These are phyloP conservation scores for Fonsecaea monophora DNA, from an alignment of 2,329 filamentous ascomycete genomes.

Conservation along the genomic window DNA sequence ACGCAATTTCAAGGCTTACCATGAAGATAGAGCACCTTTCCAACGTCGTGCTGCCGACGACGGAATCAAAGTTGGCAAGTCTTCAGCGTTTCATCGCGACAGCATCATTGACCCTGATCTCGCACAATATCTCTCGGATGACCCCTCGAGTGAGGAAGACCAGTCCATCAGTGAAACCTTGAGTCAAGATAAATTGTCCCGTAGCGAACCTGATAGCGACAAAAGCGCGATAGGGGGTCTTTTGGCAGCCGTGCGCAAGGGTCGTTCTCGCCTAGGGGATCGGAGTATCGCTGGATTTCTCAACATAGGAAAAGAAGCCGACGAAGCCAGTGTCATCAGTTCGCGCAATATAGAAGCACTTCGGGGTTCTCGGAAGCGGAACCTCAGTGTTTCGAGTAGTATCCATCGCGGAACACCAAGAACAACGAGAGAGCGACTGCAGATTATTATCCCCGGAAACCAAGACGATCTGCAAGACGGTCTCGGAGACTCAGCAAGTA, in stretches of 20 bases:
- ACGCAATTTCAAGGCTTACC: slow-evolving; percentile 72
- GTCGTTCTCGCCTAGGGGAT: slow-evolving; percentile 74
- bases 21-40: slow-evolving; percentile 87
- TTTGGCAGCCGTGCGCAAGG: slow-evolving; percentile 75
- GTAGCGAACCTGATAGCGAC: slow-evolving; percentile 73
- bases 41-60: slow-evolving; percentile 76
- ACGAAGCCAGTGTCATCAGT: slow-evolving; percentile 68
- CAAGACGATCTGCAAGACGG: slow-evolving; percentile 49
- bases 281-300: slow-evolving; percentile 76
- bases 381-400: slow-evolving; percentile 82
- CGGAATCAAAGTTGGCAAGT: slow-evolving; percentile 66
- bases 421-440: slow-evolving; percentile 63
- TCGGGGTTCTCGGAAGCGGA: slow-evolving; percentile 73
- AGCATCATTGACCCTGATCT: slow-evolving; percentile 98
- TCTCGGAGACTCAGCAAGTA: slow-evolving; percentile 28
- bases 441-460: slow-evolving; percentile 48
- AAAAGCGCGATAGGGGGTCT: slow-evolving; percentile 75
- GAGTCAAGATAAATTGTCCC: slow-evolving; percentile 67
- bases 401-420: slow-evolving; percentile 76
- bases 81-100: slow-evolving; percentile 96
- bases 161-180: slow-evolving; percentile 86
- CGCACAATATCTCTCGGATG: slow-evolving; percentile 93
- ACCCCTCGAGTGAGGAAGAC: slow-evolving; percentile 90
- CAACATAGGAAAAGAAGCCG: slow-evolving; percentile 69
- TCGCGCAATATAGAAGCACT: slow-evolving; percentile 65